Base-by-base conservation (phyloP, 2,329 filamentous ascomycete species). In the Aspergillaceae sp. region DNA sequence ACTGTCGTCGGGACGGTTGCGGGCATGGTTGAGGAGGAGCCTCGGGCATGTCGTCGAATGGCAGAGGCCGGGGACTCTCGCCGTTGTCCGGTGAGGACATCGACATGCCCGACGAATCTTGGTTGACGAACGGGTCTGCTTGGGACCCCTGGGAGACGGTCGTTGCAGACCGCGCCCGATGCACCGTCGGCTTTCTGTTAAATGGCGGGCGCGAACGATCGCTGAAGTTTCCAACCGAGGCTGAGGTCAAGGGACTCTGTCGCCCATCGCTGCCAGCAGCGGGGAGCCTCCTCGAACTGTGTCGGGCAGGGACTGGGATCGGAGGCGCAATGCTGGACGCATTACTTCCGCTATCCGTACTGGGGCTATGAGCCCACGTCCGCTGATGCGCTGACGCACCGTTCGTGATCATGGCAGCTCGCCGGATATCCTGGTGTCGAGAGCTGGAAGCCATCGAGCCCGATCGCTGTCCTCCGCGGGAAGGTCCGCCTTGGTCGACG, bases 221-320 rank as follows among this genome's bases (percentile, higher is more conserved):
- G 30, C 68, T 66, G 66, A 77, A 80, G n/a, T 68, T 65, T n/a
- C 73, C 72, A 7, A 69, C 68, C 30, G 79, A 76, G 19, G 76
- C 68, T 30, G 79, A 76, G 19, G 76, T 74, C 1, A 84, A 88
- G 1, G 89, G 89, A 61, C 87, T 95, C 51, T 81, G 78, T 36
- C 82, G 83, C 3, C 86, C 86, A 51, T 95, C 88, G 61, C 86
- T 89, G 43, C 77, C 72, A 54, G 78, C 83, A 49, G 82, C 67
- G 0, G 81, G 78, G 26, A 83, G 77, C 57, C 84, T 83, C 49
- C 89, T 81, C 4, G 90, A 98, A 66, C 91, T 97, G 29, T 87
- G 86, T 47, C 92, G 77, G 3, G 83, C 84, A 0, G 92, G 92
- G 5, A 98, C 94, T 0, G 92, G 90, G 71, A 94, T 96, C 0